Conservation (phyloP, 257 asterid species). For the Ligustrum vulgare region DNA sequence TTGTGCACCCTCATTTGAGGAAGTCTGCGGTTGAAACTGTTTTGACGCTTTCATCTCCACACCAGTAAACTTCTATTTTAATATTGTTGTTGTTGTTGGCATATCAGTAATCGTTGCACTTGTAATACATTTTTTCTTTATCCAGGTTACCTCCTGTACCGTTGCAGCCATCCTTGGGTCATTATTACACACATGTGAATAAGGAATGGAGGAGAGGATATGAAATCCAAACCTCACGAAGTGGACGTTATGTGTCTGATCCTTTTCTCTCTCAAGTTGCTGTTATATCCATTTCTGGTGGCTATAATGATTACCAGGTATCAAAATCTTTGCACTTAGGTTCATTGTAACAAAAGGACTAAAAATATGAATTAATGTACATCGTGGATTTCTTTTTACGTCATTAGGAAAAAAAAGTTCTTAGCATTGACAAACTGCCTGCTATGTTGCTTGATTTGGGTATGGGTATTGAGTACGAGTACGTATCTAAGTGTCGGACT, state of each 20-base stretch:
- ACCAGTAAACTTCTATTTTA: conserved; percentile 60
- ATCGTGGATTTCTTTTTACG: not conserved
- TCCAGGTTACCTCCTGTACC: conserved; percentile 89
- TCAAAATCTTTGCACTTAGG: conserved; percentile 17
- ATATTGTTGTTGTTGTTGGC: conserved; percentile 18
- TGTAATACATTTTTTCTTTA: conserved; percentile 18
- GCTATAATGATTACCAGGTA: conserved; percentile 98
- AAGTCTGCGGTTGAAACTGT: conserved; percentile 87
- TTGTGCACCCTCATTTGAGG: conserved; percentile 83
- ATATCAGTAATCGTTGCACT: conserved; percentile 21
- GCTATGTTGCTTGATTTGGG: no score
- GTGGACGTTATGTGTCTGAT: conserved; percentile 55
- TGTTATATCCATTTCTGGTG: conserved; percentile 87
- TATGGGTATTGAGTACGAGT: no score
- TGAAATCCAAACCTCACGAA: conserved; percentile 57
- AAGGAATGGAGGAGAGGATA: conserved; percentile 89
- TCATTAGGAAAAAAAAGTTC: conserved; percentile 1
- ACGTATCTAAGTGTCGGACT: no score
- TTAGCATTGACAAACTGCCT: not conserved
- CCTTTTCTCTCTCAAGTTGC: conserved; percentile 72
- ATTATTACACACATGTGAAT: conserved; percentile 73
- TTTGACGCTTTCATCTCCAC: conserved; percentile 92
- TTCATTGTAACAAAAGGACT: conserved; percentile 3
- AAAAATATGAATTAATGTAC: conserved; percentile 13
- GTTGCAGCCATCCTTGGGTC: conserved; percentile 93